Evolutionary conservation across 345 rosid species (phyloP).

Genomic region (Triadica sebifera): DNA sequence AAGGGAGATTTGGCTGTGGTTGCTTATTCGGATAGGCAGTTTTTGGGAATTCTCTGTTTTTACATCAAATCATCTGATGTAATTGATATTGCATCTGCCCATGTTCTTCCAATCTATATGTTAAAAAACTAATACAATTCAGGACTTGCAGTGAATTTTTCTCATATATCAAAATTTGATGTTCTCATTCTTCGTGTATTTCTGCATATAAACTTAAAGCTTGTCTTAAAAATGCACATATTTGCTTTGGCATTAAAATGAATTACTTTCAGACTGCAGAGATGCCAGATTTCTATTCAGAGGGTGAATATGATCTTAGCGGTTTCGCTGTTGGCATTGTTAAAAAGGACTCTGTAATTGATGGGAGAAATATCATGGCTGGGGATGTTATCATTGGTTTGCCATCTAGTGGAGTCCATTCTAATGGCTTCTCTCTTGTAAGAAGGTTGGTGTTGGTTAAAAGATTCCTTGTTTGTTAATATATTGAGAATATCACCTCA

Average conservation of each 20-base stretch:
- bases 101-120: background rate
- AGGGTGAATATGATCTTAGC: slow-evolving; percentile 86
- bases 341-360: slow-evolving; percentile 68
- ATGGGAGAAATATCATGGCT: slow-evolving; percentile 72
- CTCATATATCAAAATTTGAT: background rate
- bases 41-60: background rate
- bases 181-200: background rate
- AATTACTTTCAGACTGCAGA: slow-evolving; percentile 70
- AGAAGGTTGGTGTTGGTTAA: slow-evolving; percentile 49
- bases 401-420: slow-evolving; percentile 93
- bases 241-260: background rate
- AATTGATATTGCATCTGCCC: background rate
- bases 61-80: background rate
- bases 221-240: background rate
- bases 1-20: background rate
- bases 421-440: slow-evolving; percentile 91
- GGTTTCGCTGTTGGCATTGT: slow-evolving; percentile 94
- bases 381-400: slow-evolving; percentile 86
- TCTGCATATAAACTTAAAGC: background rate
- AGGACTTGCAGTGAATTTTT: background rate
- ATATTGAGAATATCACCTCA: background rate
- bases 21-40: background rate
- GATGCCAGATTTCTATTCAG: slow-evolving; percentile 88
- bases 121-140: background rate
- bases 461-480: background rate